These are phyloP conservation scores for Pythium folliculosum DNA, from an alignment of 352 stramenopile species.

Conservation along the genomic window DNA sequence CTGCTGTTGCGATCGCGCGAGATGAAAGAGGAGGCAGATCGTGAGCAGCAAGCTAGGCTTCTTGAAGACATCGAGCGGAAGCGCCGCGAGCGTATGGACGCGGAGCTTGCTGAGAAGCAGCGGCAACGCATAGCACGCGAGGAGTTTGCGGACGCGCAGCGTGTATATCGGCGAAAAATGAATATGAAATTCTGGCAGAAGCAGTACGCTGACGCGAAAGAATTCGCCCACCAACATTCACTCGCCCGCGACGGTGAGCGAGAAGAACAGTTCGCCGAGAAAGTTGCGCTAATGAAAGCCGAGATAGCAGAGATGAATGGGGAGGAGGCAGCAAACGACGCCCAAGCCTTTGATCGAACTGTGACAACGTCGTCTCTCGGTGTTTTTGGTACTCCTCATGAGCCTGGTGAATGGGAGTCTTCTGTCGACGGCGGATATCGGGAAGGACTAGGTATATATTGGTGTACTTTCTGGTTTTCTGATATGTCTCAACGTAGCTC, in stretches of 20 bases:
- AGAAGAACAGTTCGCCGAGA: conserved; percentile 28
- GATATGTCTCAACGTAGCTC: background rate
- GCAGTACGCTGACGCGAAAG: conserved; percentile 49
- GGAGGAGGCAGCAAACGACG: conserved; percentile 34
- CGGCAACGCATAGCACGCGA: conserved; percentile 21
- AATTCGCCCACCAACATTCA: conserved; percentile 52
- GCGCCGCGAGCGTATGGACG: conserved; percentile 38
- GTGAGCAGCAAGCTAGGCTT: conserved; percentile 32
- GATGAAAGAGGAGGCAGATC: conserved; percentile 56
- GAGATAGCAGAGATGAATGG: conserved; percentile 41
- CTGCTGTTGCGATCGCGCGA: conserved; percentile 49
- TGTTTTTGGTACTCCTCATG: conserved; percentile 54
- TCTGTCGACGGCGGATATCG: conserved; percentile 42
- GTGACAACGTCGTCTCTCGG: conserved; percentile 49
- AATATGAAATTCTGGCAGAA: conserved; percentile 77
- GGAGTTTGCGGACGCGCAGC: conserved; percentile 29
- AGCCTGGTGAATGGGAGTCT: conserved; percentile 61
- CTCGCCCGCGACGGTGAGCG: conserved; percentile 22
- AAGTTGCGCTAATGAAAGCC: conserved; percentile 37
- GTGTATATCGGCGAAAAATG: conserved; percentile 42
- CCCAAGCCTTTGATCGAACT: conserved; percentile 23
- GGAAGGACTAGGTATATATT: conserved; percentile 50
- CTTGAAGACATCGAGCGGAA: conserved; percentile 50
- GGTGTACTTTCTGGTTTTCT: background rate
- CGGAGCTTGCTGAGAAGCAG: conserved; percentile 44